Base-by-base conservation (phyloP, 2,329 filamentous ascomycete species). In the Tolypocladium nubicola region DNA sequence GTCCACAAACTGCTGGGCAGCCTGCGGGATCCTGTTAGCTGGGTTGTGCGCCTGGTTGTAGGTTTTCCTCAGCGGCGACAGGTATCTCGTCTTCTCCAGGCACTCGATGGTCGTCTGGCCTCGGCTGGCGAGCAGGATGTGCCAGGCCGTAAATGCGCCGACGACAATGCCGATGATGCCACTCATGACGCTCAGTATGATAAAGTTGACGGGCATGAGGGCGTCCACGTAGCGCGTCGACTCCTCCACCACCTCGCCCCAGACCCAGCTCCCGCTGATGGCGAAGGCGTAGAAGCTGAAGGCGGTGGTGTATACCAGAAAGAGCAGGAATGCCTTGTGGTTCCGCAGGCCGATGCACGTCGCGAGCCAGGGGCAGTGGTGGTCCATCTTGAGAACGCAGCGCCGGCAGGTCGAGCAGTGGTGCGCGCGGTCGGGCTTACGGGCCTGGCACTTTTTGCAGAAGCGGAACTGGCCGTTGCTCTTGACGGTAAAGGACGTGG, bases 381-480 rank as follows among this genome's bases (percentile, higher is more conserved):
- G 94, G 70, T 99, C 94, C 94, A 99, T 99, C 79, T 99, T 99
- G 71, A 99, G 79, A 33, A 99, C 92, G 71, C 94, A 99, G 67
- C 88, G 87, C 64, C 87, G 85, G 75, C 94, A 99, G 4, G 91
- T 95, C 13, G 90, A 96, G 79, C 94, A 99, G 76, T 99, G 94
- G 72, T 99, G 94, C 38, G 93, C 86, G 60, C 94, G 89, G 74
- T 99, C 94, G 47, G 94, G 94, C 76, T 99, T 99, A 61, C 89
- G 84, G 55, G 87, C 87, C 75, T 95, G 89, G 73, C 94, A 99
- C 75, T 99, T 99, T 76, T 97, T 97, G 80, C 94, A 99, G 76
- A 88, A 97, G 57, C 94, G 84, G 55, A 88, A 75, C 66, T 89
- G 88, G 65, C 94, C 94, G 47, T 89, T 91, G 58, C 90, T 87